Conservation (phyloP, 257 asterid species). For the Vinca minor region DNA sequence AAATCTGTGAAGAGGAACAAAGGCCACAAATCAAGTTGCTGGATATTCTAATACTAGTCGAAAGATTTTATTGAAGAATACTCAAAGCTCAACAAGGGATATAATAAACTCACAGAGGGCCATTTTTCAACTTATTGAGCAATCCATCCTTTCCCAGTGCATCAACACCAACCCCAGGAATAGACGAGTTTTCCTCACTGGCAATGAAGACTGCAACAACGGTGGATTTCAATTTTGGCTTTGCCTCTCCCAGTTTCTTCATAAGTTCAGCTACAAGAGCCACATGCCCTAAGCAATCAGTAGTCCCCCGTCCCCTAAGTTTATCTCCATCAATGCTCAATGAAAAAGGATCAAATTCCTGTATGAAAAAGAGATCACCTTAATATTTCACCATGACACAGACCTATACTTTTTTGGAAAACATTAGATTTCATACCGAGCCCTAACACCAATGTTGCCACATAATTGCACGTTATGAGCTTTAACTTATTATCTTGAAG, state of each 20-base stretch:
- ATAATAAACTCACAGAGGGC: conserved; percentile 62
- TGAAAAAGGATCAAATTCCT: conserved; percentile 94
- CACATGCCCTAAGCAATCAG: conserved; percentile 95
- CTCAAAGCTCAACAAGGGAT: neutral
- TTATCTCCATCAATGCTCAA: conserved; percentile 82
- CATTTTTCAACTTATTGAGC: conserved; percentile 71
- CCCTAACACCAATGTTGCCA: neutral
- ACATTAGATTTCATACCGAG: neutral
- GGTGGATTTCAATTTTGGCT: conserved; percentile 66
- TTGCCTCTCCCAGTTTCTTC: conserved; percentile 71
- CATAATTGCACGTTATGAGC: no score
- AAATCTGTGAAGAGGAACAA: conserved; percentile 42
- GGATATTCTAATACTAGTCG: neutral
- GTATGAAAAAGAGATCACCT: conserved; percentile 14
- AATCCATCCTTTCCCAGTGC: conserved; percentile 81
- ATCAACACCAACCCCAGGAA: conserved; percentile 94
- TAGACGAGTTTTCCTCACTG: conserved; percentile 95
- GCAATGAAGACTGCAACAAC: conserved; percentile 97
- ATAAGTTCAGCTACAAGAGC: conserved; percentile 89
- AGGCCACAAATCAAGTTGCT: conserved; percentile 8
- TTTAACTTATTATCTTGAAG: neutral
- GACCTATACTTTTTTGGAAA: neutral
- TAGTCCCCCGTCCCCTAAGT: conserved; percentile 93
- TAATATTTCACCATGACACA: neutral
- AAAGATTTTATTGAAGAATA: neutral